phyloP scores from a whole-genome alignment of 1,284 basidiomycete genomes.

The Chondrostereum purpureum region DNA sequence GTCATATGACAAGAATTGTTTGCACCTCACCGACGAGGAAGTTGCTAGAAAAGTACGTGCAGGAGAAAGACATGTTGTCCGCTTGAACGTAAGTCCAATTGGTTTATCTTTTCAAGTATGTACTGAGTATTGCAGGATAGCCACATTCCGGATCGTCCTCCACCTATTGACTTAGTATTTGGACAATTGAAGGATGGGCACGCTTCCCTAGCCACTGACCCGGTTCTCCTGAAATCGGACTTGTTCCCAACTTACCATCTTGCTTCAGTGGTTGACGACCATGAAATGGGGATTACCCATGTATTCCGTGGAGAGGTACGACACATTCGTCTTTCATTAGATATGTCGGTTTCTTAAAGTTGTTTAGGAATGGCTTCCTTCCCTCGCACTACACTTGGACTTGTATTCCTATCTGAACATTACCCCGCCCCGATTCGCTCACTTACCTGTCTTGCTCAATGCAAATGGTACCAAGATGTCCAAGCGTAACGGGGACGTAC shows the following conservation, averaged over 20 bases:
- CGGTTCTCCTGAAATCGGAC: conserved; percentile 89
- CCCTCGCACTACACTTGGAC: conserved; percentile 88
- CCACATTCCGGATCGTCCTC: conserved; percentile 39
- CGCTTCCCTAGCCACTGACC: conserved; percentile 79
- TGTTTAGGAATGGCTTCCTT: conserved; percentile 89
- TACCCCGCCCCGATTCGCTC: conserved; percentile 77
- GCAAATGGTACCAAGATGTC: conserved; percentile 91
- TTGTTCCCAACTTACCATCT: conserved; percentile 95
- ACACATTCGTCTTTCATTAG: conserved; percentile 1
- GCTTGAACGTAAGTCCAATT: conserved; percentile 67
- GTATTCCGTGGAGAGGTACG: conserved; percentile 89
- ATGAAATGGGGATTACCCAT: conserved; percentile 94
- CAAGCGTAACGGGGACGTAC: conserved; percentile 87
- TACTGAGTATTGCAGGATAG: conserved; percentile 37
- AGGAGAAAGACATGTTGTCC: conserved; percentile 76
- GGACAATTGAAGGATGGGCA: conserved; percentile 69
- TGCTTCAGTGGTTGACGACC: conserved; percentile 93
- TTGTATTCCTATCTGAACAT: conserved; percentile 79
- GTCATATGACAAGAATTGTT: conserved; percentile 82
- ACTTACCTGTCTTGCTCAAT: conserved; percentile 88
- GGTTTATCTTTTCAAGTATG: conserved; percentile 14
- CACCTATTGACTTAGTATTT: conserved; percentile 69
- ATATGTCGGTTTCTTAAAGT: background rate
- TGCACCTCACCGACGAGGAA: conserved; percentile 83
- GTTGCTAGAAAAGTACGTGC: conserved; percentile 66